Evolutionary conservation across 768 basidiomycete species (phyloP), one percentile per base, ranked within the genome.

Genomic region (Trichaptum fuscoviolaceum): DNA sequence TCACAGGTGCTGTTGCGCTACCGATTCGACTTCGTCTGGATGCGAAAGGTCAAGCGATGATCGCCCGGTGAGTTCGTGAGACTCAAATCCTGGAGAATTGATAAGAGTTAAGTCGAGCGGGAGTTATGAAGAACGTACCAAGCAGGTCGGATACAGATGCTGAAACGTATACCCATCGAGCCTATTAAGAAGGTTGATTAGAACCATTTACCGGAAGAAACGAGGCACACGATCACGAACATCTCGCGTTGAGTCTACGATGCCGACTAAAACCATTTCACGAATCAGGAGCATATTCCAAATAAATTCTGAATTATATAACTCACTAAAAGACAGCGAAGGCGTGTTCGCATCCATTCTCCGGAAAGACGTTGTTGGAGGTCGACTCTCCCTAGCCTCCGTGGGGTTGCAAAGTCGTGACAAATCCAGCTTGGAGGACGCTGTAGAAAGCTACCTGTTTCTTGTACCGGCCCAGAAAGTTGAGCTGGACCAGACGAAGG

Each of bases 161-260:
- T n/a, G 87, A 84, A 75, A 87, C 79, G 70, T 84, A 90, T 23
- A 88, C 72, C 87, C 88, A 90, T 75, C 79, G 81, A 26, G 85
- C 90, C 88, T 90, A 66, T 7, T 58, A 62, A 67, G 20, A 52
- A 35, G 63, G 26, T 52, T 3, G 42, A 20, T 42, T 25, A 63
- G 69, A 66, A 62, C 35, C 63, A 63, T 35, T 59, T 64, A 57
- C 26, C 64, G 25, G 57, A 27, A 25, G 58, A 63, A 18, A 66
- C 5, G 25, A 58, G 60, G 26, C 66, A 63, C 30, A 61, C 59
- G 67, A 35, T 20, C 62, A 70, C 75, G 70, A 72, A 90, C 90
- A 76, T 91, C 82, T 76, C 88, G 84, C 3, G 89, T 86, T 75
- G 92, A 92, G 76, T 93, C 91, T 63, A 91, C 87, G 71, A 92